Percentiles rank a stretch among this genome's conserved stretches.
These are phyloP conservation scores for Fremontodendron californicum DNA, from an alignment of 345 rosid species.

Conservation along the genomic window DNA sequence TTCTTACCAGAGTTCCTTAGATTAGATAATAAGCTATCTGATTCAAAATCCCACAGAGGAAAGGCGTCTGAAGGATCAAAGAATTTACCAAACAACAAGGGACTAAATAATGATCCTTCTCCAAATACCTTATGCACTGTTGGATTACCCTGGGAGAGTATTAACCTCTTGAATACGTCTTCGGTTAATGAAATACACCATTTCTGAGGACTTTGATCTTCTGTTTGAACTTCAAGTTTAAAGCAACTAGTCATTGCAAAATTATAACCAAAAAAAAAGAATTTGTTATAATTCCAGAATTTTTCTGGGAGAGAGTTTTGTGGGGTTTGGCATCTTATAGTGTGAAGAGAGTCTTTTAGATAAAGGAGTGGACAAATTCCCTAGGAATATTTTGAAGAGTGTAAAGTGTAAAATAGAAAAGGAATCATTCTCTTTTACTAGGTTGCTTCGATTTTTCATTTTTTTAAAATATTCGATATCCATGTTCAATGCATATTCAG, in stretches of 20 bases:
- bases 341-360: conserved; percentile 3
- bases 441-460: no score
- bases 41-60: conserved; percentile 86
- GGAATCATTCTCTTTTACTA: conserved; percentile 44
- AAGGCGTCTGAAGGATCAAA: conserved; percentile 96
- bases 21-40: conserved; percentile 50
- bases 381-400: conserved; percentile 46
- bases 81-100: conserved; percentile 74
- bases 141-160: conserved; percentile 32
- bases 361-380: conserved; percentile 41
- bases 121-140: conserved; percentile 57
- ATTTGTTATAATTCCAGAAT: not conserved
- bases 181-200: conserved; percentile 67
- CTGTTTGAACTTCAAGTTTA: conserved; percentile 52
- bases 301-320: conserved; percentile 6
- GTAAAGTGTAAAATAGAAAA: conserved; percentile 31
- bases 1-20: conserved; percentile 59
- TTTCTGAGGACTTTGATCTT: conserved; percentile 59
- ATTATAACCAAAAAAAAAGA: conserved; percentile 1
- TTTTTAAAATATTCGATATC: no score
- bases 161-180: conserved; percentile 54
- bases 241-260: conserved; percentile 37
- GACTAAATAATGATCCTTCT: conserved; percentile 82
- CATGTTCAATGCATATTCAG: no score
- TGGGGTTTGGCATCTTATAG: conserved; percentile 27